phyloP scores from a whole-genome alignment of 1,139 yeast genomes.

The Protomyces gravidus region DNA sequence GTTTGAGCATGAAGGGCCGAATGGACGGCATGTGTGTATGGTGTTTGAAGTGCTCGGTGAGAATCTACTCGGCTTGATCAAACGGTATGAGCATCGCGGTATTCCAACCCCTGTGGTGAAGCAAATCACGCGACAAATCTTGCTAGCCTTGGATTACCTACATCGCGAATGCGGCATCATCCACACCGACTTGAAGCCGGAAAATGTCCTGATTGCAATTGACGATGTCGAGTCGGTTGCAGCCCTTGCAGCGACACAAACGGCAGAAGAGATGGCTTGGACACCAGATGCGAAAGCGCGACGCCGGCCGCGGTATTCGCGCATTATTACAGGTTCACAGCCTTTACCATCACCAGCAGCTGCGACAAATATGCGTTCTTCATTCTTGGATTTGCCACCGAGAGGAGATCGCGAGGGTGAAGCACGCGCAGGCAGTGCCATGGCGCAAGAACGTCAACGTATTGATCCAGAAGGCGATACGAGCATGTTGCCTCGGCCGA shows the following conservation, averaged over 20 bases:
- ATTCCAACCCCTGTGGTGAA: slow-evolving; percentile 70
- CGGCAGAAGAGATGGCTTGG: slow-evolving; percentile 32
- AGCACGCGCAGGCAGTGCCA: slow-evolving; percentile 16
- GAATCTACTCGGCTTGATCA: slow-evolving; percentile 64
- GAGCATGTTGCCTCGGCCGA: background rate
- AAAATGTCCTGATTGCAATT: slow-evolving; percentile 75
- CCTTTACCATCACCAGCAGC: slow-evolving; percentile 60
- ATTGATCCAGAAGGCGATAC: background rate
- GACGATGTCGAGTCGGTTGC: slow-evolving; percentile 72
- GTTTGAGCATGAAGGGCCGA: slow-evolving; percentile 72
- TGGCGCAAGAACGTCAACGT: slow-evolving; percentile 25
- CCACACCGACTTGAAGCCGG: slow-evolving; percentile 88
- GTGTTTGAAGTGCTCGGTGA: slow-evolving; percentile 87
- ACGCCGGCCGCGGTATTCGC: slow-evolving; percentile 60
- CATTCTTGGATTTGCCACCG: slow-evolving; percentile 1
- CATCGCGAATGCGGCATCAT: slow-evolving; percentile 85
- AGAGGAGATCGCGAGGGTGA: slow-evolving; percentile 18
- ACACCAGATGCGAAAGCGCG: slow-evolving; percentile 31
- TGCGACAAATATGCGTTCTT: background rate
- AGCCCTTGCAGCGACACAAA: slow-evolving; percentile 47
- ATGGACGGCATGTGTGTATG: slow-evolving; percentile 82
- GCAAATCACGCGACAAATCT: slow-evolving; percentile 72
- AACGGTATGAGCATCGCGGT: slow-evolving; percentile 64
- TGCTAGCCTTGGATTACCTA: slow-evolving; percentile 71
- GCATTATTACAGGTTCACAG: slow-evolving; percentile 79